Evolutionary conservation across 495 filamentous ascomycete species (phyloP).

Genomic region (Daldinia bambusicola): DNA sequence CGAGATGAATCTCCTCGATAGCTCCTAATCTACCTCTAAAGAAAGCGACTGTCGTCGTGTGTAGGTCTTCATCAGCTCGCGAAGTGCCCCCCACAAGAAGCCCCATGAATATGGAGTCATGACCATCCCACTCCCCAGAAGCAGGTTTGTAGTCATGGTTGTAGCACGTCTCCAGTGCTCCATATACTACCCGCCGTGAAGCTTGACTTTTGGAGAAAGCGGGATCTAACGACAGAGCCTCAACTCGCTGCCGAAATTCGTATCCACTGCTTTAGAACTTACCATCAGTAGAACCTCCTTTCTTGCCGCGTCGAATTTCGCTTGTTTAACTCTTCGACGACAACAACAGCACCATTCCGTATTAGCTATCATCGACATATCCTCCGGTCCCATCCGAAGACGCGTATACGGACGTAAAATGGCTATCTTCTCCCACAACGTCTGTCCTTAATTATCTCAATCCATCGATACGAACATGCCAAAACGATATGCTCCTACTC

Average conservation of each 20-base stretch:
- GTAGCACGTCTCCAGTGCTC: constrained; percentile 29
- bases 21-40: constrained; percentile 29
- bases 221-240: constrained; percentile 38
- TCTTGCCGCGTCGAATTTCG: constrained; percentile 9
- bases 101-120: constrained; percentile 35
- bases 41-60: not conserved
- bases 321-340: not conserved
- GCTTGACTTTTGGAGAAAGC: constrained; percentile 39
- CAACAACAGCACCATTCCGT: not conserved
- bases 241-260: constrained; percentile 24
- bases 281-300: constrained; percentile 19
- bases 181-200: constrained; percentile 29
- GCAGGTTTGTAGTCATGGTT: constrained; percentile 20
- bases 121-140: constrained; percentile 28
- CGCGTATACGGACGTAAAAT: constrained; percentile 6
- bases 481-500: not conserved
- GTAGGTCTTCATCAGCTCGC: constrained; percentile 21
- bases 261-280: constrained; percentile 35
- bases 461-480: not conserved
- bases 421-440: not conserved
- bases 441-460: not conserved
- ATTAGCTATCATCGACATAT: constrained; percentile 5
- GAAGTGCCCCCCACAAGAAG: constrained; percentile 29
- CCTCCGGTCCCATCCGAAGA: not conserved
- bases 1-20: constrained; percentile 20